A percentile compares a stretch with the other conserved stretches of the same genome.
These are phyloP conservation scores for Cystobasidiopsis lactophilus DNA, from an alignment of 768 basidiomycete genomes.

Conservation along the genomic window DNA sequence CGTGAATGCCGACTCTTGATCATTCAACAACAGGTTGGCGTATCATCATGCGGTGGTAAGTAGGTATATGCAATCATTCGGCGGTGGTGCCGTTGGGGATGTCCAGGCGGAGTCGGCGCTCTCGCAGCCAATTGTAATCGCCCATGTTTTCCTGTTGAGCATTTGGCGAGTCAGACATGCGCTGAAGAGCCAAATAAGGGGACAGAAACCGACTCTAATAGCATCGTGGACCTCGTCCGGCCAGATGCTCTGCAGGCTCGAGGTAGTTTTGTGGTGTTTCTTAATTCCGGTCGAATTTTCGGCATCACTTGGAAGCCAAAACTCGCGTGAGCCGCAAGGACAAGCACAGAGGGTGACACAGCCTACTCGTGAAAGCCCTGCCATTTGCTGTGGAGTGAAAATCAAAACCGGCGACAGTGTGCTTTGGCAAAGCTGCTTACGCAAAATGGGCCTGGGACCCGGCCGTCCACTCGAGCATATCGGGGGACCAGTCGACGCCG, in stretches of 20 bases:
- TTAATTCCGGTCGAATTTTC: conserved; percentile 12
- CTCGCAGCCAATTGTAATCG: conserved; percentile 18
- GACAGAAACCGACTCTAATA: too few relatives aligned
- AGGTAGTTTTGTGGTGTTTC: conserved; percentile 6
- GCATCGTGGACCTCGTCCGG: conserved; percentile 13
- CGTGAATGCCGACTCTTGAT: too few relatives aligned
- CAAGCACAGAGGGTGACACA: neutral
- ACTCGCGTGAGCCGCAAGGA: neutral
- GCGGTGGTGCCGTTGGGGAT: too few relatives aligned
- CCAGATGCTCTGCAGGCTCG: conserved; percentile 1
- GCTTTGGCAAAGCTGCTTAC: neutral
- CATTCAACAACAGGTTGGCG: too few relatives aligned
- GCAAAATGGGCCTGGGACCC: conserved; percentile 18
- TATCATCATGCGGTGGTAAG: too few relatives aligned
- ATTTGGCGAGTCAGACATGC: too few relatives aligned
- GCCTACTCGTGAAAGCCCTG: conserved; percentile 13
- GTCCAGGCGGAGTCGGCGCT: neutral
- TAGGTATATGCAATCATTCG: too few relatives aligned
- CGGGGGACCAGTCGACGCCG: conserved; percentile 13
- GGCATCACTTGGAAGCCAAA: conserved; percentile 6
- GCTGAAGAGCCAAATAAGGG: too few relatives aligned
- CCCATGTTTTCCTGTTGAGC: conserved; percentile 11
- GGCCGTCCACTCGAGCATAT: conserved; percentile 20
- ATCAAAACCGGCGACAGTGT: neutral
- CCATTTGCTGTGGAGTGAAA: conserved; percentile 13